Conservation (phyloP, 2,329 filamentous ascomycete species). For the Pseudogymnoascus sp. region DNA sequence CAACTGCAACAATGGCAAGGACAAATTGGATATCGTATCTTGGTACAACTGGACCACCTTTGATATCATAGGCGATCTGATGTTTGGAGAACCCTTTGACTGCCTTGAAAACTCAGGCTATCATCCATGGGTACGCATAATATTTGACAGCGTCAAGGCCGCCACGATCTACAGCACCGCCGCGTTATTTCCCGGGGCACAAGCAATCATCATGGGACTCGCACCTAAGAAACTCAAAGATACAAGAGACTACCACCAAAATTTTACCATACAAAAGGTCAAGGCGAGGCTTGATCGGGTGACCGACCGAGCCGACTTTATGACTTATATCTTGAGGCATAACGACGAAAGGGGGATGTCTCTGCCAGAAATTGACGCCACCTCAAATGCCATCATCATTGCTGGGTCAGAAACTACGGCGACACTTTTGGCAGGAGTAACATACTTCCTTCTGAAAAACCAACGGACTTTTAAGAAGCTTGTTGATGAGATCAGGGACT, state of each 20-base stretch:
- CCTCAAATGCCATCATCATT: slow-evolving; percentile 24
- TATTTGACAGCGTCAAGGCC: slow-evolving; percentile 22
- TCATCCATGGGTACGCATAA: slow-evolving; percentile 22
- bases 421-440: slow-evolving; percentile 33
- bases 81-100: slow-evolving; percentile 27
- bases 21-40: slow-evolving; percentile 2
- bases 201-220: slow-evolving; percentile 7
- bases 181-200: not conserved
- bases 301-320: slow-evolving; percentile 9
- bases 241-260: not conserved
- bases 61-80: slow-evolving; percentile 30
- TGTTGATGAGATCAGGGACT: slow-evolving; percentile 32
- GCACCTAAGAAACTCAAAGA: not conserved
- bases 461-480: slow-evolving; percentile 31
- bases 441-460: slow-evolving; percentile 34
- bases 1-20: not conserved
- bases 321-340: slow-evolving; percentile 12
- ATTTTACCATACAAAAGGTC: slow-evolving; percentile 2
- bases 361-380: slow-evolving; percentile 4
- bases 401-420: slow-evolving; percentile 46
- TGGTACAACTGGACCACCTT: slow-evolving; percentile 30
- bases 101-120: slow-evolving; percentile 24
- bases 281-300: not conserved
- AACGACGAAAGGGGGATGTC: slow-evolving; percentile 14
- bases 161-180: not conserved